A percentile compares a stretch with the other conserved stretches of the same genome.
Conservation (phyloP, 1,284 basidiomycete species). For the Ceratobasidium sp. region DNA sequence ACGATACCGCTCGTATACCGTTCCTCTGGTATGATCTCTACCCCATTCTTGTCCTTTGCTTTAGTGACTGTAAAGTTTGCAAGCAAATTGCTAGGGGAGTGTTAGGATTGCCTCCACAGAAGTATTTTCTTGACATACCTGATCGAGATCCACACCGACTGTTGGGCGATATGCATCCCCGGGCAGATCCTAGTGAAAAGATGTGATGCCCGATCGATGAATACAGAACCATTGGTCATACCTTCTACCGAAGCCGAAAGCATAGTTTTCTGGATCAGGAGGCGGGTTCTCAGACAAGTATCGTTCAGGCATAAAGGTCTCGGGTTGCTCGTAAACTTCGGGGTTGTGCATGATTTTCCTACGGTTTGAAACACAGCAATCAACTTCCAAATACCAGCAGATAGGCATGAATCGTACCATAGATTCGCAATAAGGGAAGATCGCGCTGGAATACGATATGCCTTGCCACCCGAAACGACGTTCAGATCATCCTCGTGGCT, state of each 20-base stretch:
- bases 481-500: too few relatives aligned
- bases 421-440: too few relatives aligned
- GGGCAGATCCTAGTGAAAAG: neutral
- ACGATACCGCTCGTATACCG: constrained; percentile 11
- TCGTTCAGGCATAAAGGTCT: neutral
- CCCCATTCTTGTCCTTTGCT: constrained; percentile 15
- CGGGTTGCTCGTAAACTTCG: neutral
- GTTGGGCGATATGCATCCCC: neutral
- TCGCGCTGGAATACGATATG: too few relatives aligned
- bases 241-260: neutral
- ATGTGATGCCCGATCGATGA: neutral
- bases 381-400: too few relatives aligned
- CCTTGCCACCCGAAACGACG: too few relatives aligned
- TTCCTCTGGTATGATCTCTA: constrained; percentile 16
- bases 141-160: neutral
- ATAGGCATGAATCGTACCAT: too few relatives aligned
- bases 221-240: neutral
- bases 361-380: too few relatives aligned
- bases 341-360: neutral
- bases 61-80: constrained; percentile 17
- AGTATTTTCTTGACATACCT: too few relatives aligned
- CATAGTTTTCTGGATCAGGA: neutral
- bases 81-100: too few relatives aligned
- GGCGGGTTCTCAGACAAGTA: neutral
- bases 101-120: too few relatives aligned